phyloP scores from a whole-genome alignment of 257 asterid genomes.

The Nicotiana sylvestris region DNA sequence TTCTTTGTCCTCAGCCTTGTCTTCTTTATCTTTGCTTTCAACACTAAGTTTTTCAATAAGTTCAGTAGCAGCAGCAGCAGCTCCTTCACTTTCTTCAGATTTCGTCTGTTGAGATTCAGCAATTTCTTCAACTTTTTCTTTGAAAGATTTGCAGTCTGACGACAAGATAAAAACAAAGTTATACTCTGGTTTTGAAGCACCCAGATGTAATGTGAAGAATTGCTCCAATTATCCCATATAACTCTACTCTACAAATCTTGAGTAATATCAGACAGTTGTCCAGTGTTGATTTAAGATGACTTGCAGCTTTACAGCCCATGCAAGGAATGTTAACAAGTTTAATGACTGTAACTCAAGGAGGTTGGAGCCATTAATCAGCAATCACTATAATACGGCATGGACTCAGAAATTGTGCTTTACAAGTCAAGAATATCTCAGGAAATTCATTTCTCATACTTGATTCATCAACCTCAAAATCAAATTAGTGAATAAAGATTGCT shows the following conservation, averaged over 20 bases:
- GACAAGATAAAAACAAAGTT: not conserved
- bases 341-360: not conserved
- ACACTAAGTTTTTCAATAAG: conserved; percentile 66
- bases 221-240: not conserved
- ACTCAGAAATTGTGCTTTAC: not conserved
- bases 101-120: conserved; percentile 49
- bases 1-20: conserved; percentile 43
- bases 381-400: not conserved
- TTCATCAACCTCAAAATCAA: not conserved
- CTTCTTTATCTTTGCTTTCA: conserved; percentile 43
- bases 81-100: conserved; percentile 46
- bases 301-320: not conserved
- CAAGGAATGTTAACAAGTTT: not conserved
- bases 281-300: not conserved
- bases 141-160: conserved; percentile 75
- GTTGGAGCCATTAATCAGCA: not conserved
- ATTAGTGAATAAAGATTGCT: not conserved
- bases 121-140: conserved; percentile 63
- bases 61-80: conserved; percentile 39
- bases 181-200: not conserved
- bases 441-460: not conserved
- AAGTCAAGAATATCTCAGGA: not conserved
- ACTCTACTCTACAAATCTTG: not conserved
- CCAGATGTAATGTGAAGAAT: not conserved
- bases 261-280: not conserved